These are phyloP conservation scores for Fusarium sp. DNA, from an alignment of 2,329 filamentous ascomycete genomes.

Conservation along the genomic window DNA sequence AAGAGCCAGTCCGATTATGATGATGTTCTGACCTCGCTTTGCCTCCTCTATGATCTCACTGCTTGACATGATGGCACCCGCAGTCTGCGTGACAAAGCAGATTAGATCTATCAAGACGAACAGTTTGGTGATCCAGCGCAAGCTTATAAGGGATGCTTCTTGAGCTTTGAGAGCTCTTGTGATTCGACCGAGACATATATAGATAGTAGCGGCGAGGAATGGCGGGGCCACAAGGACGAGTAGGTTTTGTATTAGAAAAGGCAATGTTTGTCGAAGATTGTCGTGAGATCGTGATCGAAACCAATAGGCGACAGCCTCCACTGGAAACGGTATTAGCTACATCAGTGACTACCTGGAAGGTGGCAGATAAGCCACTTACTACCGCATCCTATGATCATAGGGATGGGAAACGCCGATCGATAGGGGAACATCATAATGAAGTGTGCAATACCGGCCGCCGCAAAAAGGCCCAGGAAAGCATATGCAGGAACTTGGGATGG, in stretches of 20 bases:
- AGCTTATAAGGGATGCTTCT: neutral
- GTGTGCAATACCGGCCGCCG: neutral
- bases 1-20: neutral
- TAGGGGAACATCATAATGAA: neutral
- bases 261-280: neutral
- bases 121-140: neutral
- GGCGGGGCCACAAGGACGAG: neutral
- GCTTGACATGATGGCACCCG: neutral
- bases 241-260: neutral
- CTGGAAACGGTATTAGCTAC: rapidly evolving
- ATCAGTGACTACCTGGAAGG: neutral
- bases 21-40: neutral
- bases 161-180: neutral
- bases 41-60: neutral
- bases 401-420: neutral
- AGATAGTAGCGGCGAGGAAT: neutral
- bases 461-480: neutral
- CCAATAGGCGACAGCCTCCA: neutral
- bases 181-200: neutral
- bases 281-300: neutral
- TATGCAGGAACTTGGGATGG: neutral
- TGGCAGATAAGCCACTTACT: neutral
- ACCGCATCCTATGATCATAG: neutral
- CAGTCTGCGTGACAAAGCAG: neutral
- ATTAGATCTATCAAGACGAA: neutral